phyloP scores from a whole-genome alignment of 2,329 filamentous ascomycete genomes.

The Epichloe aotearoae region DNA sequence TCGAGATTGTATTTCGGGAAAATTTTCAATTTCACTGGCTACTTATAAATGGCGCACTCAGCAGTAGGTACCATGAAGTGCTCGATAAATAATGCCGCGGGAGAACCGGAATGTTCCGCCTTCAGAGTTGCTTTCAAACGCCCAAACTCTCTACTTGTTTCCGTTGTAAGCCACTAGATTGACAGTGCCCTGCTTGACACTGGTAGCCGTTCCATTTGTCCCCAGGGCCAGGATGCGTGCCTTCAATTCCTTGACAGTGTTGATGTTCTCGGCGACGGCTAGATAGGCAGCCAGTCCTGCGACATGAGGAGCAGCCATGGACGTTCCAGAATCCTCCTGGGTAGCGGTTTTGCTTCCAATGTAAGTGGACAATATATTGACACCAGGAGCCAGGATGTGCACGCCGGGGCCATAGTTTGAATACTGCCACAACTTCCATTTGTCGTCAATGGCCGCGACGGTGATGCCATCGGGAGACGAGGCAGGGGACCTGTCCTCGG shows the following conservation, averaged over 20 bases:
- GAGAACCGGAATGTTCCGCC: too few relatives aligned
- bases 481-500: slow-evolving; percentile 31
- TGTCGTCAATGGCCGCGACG: slow-evolving; percentile 33
- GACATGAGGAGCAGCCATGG: slow-evolving; percentile 49
- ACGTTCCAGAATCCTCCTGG: slow-evolving; percentile 42
- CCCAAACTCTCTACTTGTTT: not conserved
- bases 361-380: slow-evolving; percentile 32
- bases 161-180: slow-evolving; percentile 39
- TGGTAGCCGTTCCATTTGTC: slow-evolving; percentile 24
- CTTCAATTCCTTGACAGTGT: slow-evolving; percentile 29
- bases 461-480: slow-evolving; percentile 35
- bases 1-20: too few relatives aligned
- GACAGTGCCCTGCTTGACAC: slow-evolving; percentile 20
- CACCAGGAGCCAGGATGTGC: slow-evolving; percentile 39
- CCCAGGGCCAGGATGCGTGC: slow-evolving; percentile 27
- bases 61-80: too few relatives aligned
- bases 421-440: slow-evolving; percentile 27
- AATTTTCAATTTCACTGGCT: too few relatives aligned
- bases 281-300: slow-evolving; percentile 47
- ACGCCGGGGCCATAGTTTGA: slow-evolving; percentile 36
- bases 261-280: slow-evolving; percentile 25
- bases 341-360: slow-evolving; percentile 27
- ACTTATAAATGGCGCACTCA: too few relatives aligned
- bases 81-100: too few relatives aligned
- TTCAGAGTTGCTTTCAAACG: not conserved